Conservation (phyloP, 345 rosid genomes). For the Kernera saxatilis region DNA sequence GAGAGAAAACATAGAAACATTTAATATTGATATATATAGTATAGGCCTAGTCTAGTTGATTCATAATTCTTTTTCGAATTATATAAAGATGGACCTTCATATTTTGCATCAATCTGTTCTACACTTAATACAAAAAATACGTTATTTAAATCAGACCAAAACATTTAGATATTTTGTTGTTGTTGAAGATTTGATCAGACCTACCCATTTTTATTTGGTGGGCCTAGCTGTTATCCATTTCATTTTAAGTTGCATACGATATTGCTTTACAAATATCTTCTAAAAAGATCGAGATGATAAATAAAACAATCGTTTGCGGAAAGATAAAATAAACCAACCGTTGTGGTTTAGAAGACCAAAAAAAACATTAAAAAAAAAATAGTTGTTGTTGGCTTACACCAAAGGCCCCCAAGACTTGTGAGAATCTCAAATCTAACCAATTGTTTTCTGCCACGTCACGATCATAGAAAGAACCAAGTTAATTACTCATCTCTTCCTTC, state of each 20-base stretch:
- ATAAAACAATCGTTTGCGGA: neutral
- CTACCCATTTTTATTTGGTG: neutral
- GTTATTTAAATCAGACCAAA: neutral
- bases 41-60: neutral
- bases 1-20: neutral
- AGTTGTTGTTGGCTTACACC: neutral
- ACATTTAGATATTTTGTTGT: too few species aligned
- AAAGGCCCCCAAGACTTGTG: neutral
- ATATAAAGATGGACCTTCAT: slow-evolving; percentile 16
- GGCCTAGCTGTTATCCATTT: slow-evolving; percentile 4
- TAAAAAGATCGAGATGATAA: neutral
- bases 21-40: neutral
- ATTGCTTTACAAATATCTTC: neutral
- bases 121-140: neutral
- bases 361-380: neutral
- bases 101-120: too few species aligned
- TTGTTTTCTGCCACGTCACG: neutral
- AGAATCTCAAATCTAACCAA: neutral
- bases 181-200: neutral
- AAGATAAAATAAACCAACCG: neutral
- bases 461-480: neutral
- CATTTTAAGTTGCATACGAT: neutral
- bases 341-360: neutral
- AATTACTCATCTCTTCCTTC: neutral
- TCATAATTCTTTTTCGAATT: neutral